Evolutionary conservation across 352 stramenopile species (phyloP).

Genomic region (Phytopythium chamaehyphon): DNA sequence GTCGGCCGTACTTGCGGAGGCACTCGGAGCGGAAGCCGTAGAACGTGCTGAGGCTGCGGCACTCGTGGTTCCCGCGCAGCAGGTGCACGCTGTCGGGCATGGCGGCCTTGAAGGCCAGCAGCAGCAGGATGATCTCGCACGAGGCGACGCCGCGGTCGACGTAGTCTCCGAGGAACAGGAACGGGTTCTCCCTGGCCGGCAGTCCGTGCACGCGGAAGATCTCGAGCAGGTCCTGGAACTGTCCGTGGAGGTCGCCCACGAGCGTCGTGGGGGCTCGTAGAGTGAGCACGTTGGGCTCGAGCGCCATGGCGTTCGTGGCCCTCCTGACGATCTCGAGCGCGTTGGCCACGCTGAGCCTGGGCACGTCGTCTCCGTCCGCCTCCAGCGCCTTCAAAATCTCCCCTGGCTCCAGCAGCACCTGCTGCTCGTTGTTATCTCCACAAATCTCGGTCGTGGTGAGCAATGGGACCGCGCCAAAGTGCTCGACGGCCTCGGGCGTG

Average conservation of each 20-base stretch:
- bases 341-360: conserved; percentile 38
- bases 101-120: conserved; percentile 98
- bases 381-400: conserved; percentile 20
- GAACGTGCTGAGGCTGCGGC: conserved; percentile 98
- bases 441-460: conserved; percentile 23
- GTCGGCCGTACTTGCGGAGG: conserved; percentile 65
- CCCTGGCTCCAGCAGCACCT: conserved; percentile 24
- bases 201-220: conserved; percentile 55
- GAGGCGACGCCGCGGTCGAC: conserved; percentile 93
- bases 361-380: conserved; percentile 23
- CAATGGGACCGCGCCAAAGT: conserved; percentile 47
- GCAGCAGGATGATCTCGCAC: conserved; percentile 96
- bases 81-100: conserved; percentile 99
- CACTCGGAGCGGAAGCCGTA: conserved; percentile 99
- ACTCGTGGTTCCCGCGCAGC: conserved; percentile 98
- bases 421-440: conserved; percentile 30
- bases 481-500: conserved; percentile 40
- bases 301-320: conserved; percentile 52
- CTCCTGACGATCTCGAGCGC: conserved; percentile 56
- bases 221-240: conserved; percentile 98
- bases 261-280: conserved; percentile 50
- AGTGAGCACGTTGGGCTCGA: conserved; percentile 53
- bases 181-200: conserved; percentile 86
- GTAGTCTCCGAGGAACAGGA: conserved; percentile 95
- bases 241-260: conserved; percentile 93